phyloP scores from a whole-genome alignment of 192 early-diverging fungal species.

The Coemansia reversa region DNA sequence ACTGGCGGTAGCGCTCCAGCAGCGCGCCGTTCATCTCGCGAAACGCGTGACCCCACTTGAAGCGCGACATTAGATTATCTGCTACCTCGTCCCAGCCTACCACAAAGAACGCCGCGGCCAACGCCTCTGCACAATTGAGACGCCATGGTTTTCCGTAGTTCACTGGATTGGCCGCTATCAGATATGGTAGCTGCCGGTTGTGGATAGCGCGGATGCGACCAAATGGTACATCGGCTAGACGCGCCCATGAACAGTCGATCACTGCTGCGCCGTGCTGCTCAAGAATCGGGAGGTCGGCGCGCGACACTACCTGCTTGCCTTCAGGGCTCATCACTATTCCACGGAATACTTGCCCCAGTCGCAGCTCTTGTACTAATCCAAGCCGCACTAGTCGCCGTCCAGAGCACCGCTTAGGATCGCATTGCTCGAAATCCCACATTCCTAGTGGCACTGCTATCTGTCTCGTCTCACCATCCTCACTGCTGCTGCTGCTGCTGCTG shows the following conservation, averaged over 20 bases:
- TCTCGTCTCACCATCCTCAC: too few species aligned
- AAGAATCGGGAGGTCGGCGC: slow-evolving; percentile 79
- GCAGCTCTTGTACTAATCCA: slow-evolving; percentile 75
- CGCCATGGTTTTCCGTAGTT: slow-evolving; percentile 97
- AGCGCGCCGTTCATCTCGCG: slow-evolving; percentile 84
- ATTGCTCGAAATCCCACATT: slow-evolving; percentile 99
- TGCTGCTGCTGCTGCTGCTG: slow-evolving; percentile 8
- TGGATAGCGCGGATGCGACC: slow-evolving; percentile 77
- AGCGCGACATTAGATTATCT: slow-evolving; percentile 76
- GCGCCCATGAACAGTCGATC: slow-evolving; percentile 98
- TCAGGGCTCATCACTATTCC: slow-evolving; percentile 89
- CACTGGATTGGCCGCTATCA: slow-evolving; percentile 95
- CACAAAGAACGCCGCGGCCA: slow-evolving; percentile 92
- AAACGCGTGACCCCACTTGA: slow-evolving; percentile 97
- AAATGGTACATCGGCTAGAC: slow-evolving; percentile 93
- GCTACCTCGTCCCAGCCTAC: slow-evolving; percentile 73
- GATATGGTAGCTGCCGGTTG: slow-evolving; percentile 89
- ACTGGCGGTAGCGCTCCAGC: slow-evolving; percentile 71
- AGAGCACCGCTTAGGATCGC: slow-evolving; percentile 97
- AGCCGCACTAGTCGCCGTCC: slow-evolving; percentile 86
- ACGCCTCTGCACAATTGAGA: slow-evolving; percentile 96
- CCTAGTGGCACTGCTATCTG: slow-evolving; percentile 60
- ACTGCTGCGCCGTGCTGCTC: slow-evolving; percentile 79
- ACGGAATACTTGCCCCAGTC: slow-evolving; percentile 80
- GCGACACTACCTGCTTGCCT: slow-evolving; percentile 84